phyloP scores from a whole-genome alignment of 495 filamentous ascomycete genomes.

The Aspergillus diversus region DNA sequence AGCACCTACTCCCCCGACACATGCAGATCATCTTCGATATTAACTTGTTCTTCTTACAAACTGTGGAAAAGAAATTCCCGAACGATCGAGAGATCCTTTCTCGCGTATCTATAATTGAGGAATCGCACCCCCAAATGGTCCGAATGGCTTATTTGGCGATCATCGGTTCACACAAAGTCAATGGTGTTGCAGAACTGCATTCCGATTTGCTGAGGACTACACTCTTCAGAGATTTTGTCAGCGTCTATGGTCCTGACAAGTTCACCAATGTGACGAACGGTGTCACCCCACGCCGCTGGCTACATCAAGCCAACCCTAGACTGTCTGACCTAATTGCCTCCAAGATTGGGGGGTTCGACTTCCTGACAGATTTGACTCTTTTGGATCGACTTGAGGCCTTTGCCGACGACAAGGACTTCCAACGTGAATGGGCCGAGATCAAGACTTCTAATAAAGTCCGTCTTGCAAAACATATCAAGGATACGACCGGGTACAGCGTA shows the following conservation, averaged over 20 bases:
- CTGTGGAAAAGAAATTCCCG: constrained; percentile 86
- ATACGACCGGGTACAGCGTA: constrained; percentile 74
- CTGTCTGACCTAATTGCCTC: constrained; percentile 90
- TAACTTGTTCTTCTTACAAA: constrained; percentile 90
- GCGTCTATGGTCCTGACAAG: constrained; percentile 90
- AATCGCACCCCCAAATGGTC: constrained; percentile 96
- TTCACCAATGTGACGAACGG: constrained; percentile 99
- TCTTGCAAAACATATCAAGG: constrained; percentile 88
- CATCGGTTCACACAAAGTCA: constrained; percentile 98
- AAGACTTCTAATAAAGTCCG: constrained; percentile 79
- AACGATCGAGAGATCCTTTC: constrained; percentile 82
- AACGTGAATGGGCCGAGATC: constrained; percentile 89
- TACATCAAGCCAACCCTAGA: constrained; percentile 95
- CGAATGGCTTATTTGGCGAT: constrained; percentile 95
- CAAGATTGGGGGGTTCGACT: constrained; percentile 80
- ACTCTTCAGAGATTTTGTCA: constrained; percentile 99
- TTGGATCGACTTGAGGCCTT: constrained; percentile 80
- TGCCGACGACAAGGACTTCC: constrained; percentile 85
- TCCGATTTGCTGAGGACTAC: constrained; percentile 96
- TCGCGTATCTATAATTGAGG: constrained; percentile 94
- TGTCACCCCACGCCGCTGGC: constrained; percentile 92
- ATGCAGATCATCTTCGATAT: constrained; percentile 99
- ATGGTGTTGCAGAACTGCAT: constrained; percentile 95
- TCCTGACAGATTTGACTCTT: constrained; percentile 84
- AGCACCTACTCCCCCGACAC: constrained; percentile 91